Evolutionary conservation across 805 yeast genomes (phyloP).

Genomic region (Novakomyces olei): DNA sequence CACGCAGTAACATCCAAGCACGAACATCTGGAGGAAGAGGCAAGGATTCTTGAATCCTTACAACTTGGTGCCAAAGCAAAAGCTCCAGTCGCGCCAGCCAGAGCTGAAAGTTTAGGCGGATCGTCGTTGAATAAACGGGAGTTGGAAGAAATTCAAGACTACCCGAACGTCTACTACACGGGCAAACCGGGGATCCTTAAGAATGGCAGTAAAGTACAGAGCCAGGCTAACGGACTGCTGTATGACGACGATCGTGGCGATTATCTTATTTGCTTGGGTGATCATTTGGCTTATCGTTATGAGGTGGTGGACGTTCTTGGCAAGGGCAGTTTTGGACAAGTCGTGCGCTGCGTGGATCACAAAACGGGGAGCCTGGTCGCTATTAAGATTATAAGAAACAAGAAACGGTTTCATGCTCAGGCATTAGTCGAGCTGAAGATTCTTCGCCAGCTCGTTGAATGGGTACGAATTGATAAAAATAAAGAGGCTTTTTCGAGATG

Average conservation of each 20-base stretch:
- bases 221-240: slow-evolving; percentile 23
- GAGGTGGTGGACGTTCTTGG: slow-evolving; percentile 41
- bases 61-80: too few species aligned
- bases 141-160: slow-evolving; percentile 1
- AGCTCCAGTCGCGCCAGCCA: too few species aligned
- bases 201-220: not conserved
- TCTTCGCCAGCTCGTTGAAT: slow-evolving; percentile 26
- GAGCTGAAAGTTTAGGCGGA: too few species aligned
- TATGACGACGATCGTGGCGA: slow-evolving; percentile 52
- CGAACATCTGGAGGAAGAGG: too few species aligned
- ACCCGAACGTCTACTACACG: slow-evolving; percentile 1
- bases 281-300: slow-evolving; percentile 57
- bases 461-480: too few species aligned
- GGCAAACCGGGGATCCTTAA: slow-evolving; percentile 1
- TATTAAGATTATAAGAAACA: slow-evolving; percentile 52
- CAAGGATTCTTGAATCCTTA: too few species aligned
- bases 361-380: slow-evolving; percentile 39
- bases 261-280: slow-evolving; percentile 31
- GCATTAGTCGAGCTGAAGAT: slow-evolving; percentile 57
- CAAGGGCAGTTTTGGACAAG: slow-evolving; percentile 67
- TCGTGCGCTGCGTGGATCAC: slow-evolving; percentile 46
- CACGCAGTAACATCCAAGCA: too few species aligned
- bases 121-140: slow-evolving; percentile 1
- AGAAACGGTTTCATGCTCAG: slow-evolving; percentile 51
- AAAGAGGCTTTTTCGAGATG: too few species aligned